Conservation (phyloP, 2,329 filamentous ascomycete species). For the Magnaporthales sp. region DNA sequence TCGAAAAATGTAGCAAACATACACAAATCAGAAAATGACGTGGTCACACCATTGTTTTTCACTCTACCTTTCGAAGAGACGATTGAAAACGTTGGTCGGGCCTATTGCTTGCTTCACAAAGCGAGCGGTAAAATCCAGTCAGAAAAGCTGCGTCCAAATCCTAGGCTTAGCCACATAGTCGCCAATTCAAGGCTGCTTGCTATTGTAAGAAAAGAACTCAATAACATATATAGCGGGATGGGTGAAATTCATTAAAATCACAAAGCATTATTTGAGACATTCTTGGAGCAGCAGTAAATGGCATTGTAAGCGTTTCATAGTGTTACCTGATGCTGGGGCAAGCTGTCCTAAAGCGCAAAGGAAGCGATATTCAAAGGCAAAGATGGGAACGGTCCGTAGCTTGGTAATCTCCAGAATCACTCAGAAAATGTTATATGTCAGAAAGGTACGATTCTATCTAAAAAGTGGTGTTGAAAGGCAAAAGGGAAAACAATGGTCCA, state of each 20-base stretch:
- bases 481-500: not conserved
- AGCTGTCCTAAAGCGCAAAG: not conserved
- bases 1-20: not conserved
- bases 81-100: not conserved
- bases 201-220: not conserved
- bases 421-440: not conserved
- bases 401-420: no score
- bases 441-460: not conserved
- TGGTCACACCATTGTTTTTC: not conserved
- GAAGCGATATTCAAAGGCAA: not conserved
- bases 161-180: not conserved
- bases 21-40: not conserved
- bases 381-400: not conserved
- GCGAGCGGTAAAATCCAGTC: not conserved
- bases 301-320: not conserved
- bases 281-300: not conserved
- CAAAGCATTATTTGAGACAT: not conserved
- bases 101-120: not conserved
- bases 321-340: not conserved
- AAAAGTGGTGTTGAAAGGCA: not conserved
- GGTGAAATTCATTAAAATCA: not conserved
- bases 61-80: not conserved
- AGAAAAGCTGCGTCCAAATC: not conserved
- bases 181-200: not conserved
- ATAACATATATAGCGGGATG: not conserved